Evolutionary conservation across 305 asterid genomes (phyloP).

Genomic region (Fraxinus floribunda): DNA sequence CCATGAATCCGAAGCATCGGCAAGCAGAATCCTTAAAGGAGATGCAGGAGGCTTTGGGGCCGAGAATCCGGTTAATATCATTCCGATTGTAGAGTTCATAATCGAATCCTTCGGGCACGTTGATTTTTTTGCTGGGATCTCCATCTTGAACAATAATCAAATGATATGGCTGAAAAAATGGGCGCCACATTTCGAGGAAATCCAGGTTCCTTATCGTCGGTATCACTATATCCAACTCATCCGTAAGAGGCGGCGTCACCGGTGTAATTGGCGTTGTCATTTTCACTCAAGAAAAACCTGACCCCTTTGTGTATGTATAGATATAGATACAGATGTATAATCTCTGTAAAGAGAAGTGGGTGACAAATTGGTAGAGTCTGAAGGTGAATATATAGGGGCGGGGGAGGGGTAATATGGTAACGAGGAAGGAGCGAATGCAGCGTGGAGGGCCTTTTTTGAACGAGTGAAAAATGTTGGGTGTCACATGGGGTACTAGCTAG

Average conservation of each 20-base stretch:
- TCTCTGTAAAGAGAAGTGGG: slow-evolving; percentile 11
- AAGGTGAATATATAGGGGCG: slow-evolving; percentile 23
- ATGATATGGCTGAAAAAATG: slow-evolving; percentile 50
- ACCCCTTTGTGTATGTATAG: background rate
- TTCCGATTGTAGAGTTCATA: slow-evolving; percentile 57
- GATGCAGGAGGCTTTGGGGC: slow-evolving; percentile 61
- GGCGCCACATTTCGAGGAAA: slow-evolving; percentile 57
- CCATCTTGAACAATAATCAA: slow-evolving; percentile 60
- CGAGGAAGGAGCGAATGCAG: slow-evolving; percentile 17
- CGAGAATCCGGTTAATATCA: slow-evolving; percentile 56
- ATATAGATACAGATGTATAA: background rate
- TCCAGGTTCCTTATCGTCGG: slow-evolving; percentile 53
- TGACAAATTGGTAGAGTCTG: slow-evolving; percentile 10
- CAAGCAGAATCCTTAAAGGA: slow-evolving; percentile 65
- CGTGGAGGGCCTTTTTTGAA: background rate
- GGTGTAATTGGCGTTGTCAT: slow-evolving; percentile 41
- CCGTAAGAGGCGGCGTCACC: slow-evolving; percentile 41
- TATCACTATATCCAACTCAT: slow-evolving; percentile 51
- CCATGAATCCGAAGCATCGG: slow-evolving; percentile 56
- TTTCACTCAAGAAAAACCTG: background rate
- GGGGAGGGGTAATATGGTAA: slow-evolving; percentile 21
- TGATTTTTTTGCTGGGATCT: slow-evolving; percentile 43
- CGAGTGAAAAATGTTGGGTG: background rate
- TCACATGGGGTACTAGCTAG: slow-evolving; percentile 30
- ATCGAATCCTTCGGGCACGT: slow-evolving; percentile 52